Conservation (phyloP, 176 grass and related monocot genomes). For the Coix lacrymajobi region DNA sequence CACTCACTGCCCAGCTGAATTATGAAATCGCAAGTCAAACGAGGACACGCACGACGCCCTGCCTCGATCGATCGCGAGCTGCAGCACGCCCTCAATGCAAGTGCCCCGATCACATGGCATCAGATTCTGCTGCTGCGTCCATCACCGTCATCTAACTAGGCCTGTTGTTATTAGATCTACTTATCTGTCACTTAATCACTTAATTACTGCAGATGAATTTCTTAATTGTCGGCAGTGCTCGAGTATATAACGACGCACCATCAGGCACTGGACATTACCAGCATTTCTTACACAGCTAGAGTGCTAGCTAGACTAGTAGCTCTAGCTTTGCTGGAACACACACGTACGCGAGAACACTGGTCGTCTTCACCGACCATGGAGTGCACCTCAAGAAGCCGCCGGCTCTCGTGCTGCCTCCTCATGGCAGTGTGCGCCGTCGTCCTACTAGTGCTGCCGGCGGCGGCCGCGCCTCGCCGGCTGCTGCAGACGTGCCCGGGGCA, state of each 20-base stretch:
- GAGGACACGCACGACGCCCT: background rate
- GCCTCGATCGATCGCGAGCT: background rate
- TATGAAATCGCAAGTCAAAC: conserved; percentile 40
- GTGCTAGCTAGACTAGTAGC: background rate
- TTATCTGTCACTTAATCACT: background rate
- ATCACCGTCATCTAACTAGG: background rate
- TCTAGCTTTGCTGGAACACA: background rate
- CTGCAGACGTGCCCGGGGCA: conserved; percentile 32
- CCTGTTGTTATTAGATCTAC: background rate
- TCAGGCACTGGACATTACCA: background rate
- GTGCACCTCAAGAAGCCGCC: conserved; percentile 20
- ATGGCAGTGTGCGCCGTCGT: background rate
- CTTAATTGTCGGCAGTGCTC: background rate
- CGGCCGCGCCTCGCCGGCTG: background rate
- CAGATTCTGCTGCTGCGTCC: conserved; percentile 15
- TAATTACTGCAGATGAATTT: background rate
- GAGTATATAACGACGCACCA: background rate
- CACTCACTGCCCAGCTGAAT: background rate
- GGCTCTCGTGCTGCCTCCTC: background rate
- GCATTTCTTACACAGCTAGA: conserved; percentile 2
- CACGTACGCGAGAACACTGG: background rate
- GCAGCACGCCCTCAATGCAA: background rate
- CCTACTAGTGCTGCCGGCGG: background rate
- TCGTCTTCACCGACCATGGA: conserved; percentile 27
- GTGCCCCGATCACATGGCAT: conserved; percentile 34